phyloP scores from a whole-genome alignment of 352 stramenopile species.

The Pythium guiyangense region DNA sequence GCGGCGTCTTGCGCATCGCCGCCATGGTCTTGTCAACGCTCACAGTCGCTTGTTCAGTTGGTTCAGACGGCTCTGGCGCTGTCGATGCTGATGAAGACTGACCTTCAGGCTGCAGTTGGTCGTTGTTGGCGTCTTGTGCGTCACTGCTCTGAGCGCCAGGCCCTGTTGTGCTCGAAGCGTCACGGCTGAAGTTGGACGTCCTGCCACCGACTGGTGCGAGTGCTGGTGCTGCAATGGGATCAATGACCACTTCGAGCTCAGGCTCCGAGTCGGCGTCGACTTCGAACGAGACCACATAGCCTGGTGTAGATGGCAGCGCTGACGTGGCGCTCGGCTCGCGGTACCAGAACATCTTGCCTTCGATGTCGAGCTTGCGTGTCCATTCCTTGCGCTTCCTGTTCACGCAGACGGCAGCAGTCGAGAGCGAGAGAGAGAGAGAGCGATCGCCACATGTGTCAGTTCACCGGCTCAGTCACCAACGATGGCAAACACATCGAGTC shows the following conservation, averaged over 20 bases:
- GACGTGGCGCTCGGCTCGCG: constrained; percentile 8
- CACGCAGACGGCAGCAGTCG: neutral
- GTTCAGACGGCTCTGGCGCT: neutral
- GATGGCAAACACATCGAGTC: too few relatives aligned
- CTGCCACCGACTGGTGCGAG: too few relatives aligned
- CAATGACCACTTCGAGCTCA: too few relatives aligned
- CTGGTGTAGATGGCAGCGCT: neutral
- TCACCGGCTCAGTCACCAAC: neutral
- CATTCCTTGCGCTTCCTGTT: constrained; percentile 45
- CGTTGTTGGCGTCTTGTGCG: neutral
- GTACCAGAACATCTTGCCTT: constrained; percentile 58
- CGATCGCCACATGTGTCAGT: neutral
- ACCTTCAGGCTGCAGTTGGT: neutral
- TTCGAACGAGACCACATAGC: constrained; percentile 8
- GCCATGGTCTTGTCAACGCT: constrained; percentile 21
- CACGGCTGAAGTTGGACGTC: neutral
- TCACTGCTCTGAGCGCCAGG: neutral
- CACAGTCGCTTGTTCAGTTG: neutral
- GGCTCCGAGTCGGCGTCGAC: neutral
- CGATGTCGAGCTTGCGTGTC: constrained; percentile 45
- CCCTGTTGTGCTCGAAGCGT: neutral
- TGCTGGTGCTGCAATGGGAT: too few relatives aligned
- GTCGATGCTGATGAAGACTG: neutral
- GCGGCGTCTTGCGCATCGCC: constrained; percentile 23
- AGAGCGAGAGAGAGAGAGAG: neutral